A percentile compares a stretch with the other conserved stretches of the same genome.
Evolutionary conservation across 345 rosid species (phyloP).

Genomic region (Salix brachista): DNA sequence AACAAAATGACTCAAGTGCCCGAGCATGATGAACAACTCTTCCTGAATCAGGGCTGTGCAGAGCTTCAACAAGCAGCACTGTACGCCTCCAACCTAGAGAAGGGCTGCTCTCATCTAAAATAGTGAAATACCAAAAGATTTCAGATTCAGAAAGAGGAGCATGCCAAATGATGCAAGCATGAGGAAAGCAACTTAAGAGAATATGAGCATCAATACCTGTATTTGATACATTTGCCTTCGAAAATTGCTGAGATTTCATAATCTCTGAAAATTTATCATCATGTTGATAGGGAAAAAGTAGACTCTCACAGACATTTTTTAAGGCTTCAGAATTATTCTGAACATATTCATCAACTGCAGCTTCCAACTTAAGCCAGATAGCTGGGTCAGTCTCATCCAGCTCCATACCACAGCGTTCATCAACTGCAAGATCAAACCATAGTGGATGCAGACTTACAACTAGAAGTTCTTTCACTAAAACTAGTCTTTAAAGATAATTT

Average conservation of each 20-base stretch:
- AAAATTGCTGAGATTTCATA: conserved; percentile 43
- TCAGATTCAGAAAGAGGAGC: conserved; percentile 19
- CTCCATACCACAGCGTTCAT: conserved; percentile 97
- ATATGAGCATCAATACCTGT: conserved; percentile 34
- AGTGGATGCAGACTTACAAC: conserved; percentile 11
- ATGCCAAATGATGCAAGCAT: conserved; percentile 1
- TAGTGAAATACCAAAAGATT: conserved; percentile 22
- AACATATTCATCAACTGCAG: conserved; percentile 72
- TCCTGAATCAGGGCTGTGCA: conserved; percentile 84
- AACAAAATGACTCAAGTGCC: conserved; percentile 84
- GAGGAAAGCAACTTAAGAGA: background rate
- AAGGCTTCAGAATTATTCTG: conserved; percentile 63
- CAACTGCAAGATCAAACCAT: conserved; percentile 49
- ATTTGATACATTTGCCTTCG: conserved; percentile 32
- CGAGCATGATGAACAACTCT: conserved; percentile 77
- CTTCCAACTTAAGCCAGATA: conserved; percentile 86
- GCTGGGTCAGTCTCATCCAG: conserved; percentile 99
- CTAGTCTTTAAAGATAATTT: background rate
- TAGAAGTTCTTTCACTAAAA: conserved; percentile 9
- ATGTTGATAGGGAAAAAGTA: conserved; percentile 67
- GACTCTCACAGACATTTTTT: conserved; percentile 66
- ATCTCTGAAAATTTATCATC: conserved; percentile 69
- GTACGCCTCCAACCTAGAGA: conserved; percentile 94
- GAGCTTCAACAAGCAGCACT: conserved; percentile 89
- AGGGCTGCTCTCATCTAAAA: conserved; percentile 57